A percentile compares a stretch with the other conserved stretches of the same genome.
Evolutionary conservation across 2,329 filamentous ascomycete genomes (phyloP).

Genomic region (Chaetomium olivaceum): DNA sequence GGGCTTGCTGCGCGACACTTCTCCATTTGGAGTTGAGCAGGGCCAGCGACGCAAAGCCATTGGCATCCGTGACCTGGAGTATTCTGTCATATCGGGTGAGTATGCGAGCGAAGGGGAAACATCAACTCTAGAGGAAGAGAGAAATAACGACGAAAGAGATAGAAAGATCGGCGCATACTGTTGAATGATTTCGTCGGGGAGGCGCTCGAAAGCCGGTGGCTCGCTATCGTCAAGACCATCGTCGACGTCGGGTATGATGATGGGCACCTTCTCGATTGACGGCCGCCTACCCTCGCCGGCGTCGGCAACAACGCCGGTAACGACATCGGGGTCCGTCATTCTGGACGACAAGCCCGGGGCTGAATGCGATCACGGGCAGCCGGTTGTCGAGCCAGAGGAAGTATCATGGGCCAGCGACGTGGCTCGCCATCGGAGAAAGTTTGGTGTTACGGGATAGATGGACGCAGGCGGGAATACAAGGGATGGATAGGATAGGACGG

Average conservation of each 20-base stretch:
- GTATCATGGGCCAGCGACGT: slow-evolving; percentile 24
- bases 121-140: neutral
- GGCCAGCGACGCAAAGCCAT: slow-evolving; percentile 66
- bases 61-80: slow-evolving; percentile 59
- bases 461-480: neutral
- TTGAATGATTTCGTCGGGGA: slow-evolving; percentile 70
- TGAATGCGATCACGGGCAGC: neutral
- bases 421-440: slow-evolving; percentile 24
- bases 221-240: slow-evolving; percentile 23
- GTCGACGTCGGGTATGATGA: slow-evolving; percentile 33
- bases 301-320: slow-evolving; percentile 19
- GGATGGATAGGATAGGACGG: neutral
- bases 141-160: slow-evolving; percentile 19
- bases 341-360: slow-evolving; percentile 7
- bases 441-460: slow-evolving; percentile 8
- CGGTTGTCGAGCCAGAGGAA: slow-evolving; percentile 15
- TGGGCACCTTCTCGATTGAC: slow-evolving; percentile 41
- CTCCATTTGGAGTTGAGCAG: slow-evolving; percentile 68
- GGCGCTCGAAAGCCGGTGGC: slow-evolving; percentile 51
- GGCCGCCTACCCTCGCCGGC: slow-evolving; percentile 29
- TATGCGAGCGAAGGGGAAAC: slow-evolving; percentile 17
- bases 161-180: slow-evolving; percentile 52
- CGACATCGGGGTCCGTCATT: slow-evolving; percentile 31
- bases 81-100: slow-evolving; percentile 50
- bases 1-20: slow-evolving; percentile 60